Evolutionary conservation across 177 flowering plant genomes (phyloP).

Genomic region (Vitis hybrid): DNA sequence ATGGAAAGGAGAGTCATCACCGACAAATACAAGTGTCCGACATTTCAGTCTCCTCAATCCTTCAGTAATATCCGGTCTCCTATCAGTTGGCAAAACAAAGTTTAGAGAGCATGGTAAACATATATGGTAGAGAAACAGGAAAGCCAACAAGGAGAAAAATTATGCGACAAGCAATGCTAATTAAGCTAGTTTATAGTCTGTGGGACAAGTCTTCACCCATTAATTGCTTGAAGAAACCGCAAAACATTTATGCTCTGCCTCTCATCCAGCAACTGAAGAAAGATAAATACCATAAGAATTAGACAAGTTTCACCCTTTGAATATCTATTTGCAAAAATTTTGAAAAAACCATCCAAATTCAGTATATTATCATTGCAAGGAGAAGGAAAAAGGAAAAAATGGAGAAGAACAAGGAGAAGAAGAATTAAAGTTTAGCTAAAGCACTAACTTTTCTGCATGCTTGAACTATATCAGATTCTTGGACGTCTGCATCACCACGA

Average conservation of each 20-base stretch:
- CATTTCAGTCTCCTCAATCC: constrained; percentile 81
- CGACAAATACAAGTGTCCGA: constrained; percentile 89
- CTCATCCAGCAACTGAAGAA: constrained; percentile 79
- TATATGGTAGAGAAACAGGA: background rate
- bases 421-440: background rate
- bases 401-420: background rate
- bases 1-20: constrained; percentile 89
- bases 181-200: too few relatives aligned
- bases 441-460: constrained; percentile 69
- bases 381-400: background rate
- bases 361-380: background rate
- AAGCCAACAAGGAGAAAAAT: background rate
- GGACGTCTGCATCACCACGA: constrained; percentile 59
- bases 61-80: constrained; percentile 80
- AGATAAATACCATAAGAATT: constrained; percentile 4
- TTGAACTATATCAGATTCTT: constrained; percentile 70
- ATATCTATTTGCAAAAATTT: background rate
- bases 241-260: constrained; percentile 73
- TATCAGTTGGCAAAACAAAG: constrained; percentile 26
- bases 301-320: too few relatives aligned
- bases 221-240: constrained; percentile 80
- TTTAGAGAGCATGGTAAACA: background rate
- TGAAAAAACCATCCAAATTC: background rate
- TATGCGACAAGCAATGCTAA: background rate
- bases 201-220: constrained; percentile 40